Evolutionary conservation across 2,329 filamentous ascomycete genomes (phyloP), one percentile per base, ranked within the genome.

Genomic region (Podosphaera fusca): DNA sequence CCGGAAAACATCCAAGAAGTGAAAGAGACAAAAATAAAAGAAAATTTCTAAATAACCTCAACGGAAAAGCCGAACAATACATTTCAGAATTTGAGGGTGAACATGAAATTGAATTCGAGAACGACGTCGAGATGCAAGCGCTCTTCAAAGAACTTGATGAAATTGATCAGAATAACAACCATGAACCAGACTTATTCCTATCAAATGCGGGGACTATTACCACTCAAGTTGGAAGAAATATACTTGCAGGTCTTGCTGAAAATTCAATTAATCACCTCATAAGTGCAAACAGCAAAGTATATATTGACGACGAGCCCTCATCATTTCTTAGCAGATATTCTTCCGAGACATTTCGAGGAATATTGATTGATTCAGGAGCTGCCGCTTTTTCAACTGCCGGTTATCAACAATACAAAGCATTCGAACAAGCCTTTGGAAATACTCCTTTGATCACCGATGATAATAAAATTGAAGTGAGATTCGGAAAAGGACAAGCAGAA

Each of bases 401-500:
- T 36, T 53, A 36, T 36, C 8, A 53, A 14, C 8, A 53, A 29
- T 53, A 38, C 33, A 36, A 53, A n/a, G 50, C 34, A 53, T 53
- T 36, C 50, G 31, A 53, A 8, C 31, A 53, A 10, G 12, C 12
- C 2, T 38, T 53, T 53, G 50, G 50, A 14, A 53, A 53, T 35
- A 36, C 12, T 36, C n/a, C 31, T 35, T 53, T 53, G 33, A 53
- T 36, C 12, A 50, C 47, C 14, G 34, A 53, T 51, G 8, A 51
- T 53, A 53, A 36, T 36, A 53, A 52, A 52, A 52, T 53, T 53
- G n/a, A 53, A 53, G 31, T 53, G 31, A 53, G 12, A 53, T 53
- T 53, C 29, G 31, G 50, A 8, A 36, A 21, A 38, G 34, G 34
- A 8, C 10, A 36, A 10, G 34, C 50, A 36, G 31, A 35, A 36